phyloP scores from a whole-genome alignment of 164 flowering plant genomes.

The Aristolochia contorta region DNA sequence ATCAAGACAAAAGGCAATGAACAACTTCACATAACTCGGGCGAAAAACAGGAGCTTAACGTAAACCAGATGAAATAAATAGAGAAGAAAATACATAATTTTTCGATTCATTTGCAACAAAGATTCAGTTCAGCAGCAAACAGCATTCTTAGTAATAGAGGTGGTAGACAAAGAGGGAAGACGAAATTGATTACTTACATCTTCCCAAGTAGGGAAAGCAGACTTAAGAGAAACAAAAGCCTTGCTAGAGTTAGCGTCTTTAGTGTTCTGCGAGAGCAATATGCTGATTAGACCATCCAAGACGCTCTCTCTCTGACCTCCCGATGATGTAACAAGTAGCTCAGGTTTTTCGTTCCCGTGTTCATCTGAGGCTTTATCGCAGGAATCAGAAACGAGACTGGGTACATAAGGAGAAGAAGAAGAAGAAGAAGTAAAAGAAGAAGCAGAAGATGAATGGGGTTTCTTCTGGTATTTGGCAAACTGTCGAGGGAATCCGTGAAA shows the following conservation, averaged over 20 bases:
- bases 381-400: background rate
- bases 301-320: constrained; percentile 38
- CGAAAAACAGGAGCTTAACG: too few relatives aligned
- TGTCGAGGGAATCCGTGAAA: constrained; percentile 77
- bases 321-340: background rate
- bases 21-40: too few relatives aligned
- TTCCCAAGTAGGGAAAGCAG: constrained; percentile 74
- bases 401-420: constrained; percentile 7
- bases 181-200: constrained; percentile 27
- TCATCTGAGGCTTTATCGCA: too few relatives aligned
- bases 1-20: too few relatives aligned
- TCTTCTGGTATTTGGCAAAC: constrained; percentile 51
- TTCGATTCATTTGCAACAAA: too few relatives aligned
- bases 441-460: background rate
- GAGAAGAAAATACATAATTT: background rate
- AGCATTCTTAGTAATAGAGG: background rate
- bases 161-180: background rate
- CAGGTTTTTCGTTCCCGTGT: background rate
- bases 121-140: background rate
- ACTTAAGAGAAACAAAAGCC: constrained; percentile 77
- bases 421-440: too few relatives aligned
- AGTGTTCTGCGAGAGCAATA: constrained; percentile 76
- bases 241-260: constrained; percentile 62
- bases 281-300: constrained; percentile 71
- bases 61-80: background rate